Conservation (phyloP, 2,329 filamentous ascomycete species). For the Cercospora sp. region DNA sequence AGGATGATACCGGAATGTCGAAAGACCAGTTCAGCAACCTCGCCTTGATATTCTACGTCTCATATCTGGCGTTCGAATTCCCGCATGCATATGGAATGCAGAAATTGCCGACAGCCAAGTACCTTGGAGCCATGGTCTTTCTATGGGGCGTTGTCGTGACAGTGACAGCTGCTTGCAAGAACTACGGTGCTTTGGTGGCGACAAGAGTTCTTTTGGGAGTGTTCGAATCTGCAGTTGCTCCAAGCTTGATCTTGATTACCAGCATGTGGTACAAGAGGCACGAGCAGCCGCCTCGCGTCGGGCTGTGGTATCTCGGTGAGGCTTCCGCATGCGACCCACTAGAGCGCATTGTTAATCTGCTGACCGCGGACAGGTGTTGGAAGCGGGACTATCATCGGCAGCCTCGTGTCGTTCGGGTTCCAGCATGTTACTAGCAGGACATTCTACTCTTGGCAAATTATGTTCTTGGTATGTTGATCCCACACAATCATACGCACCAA, state of each 20-base stretch:
- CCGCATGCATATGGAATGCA: constrained; percentile 54
- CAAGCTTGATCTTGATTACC: constrained; percentile 57
- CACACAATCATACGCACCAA: background rate
- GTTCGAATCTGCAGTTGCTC: constrained; percentile 57
- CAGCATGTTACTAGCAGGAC: constrained; percentile 45
- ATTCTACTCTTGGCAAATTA: constrained; percentile 54
- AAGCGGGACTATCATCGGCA: constrained; percentile 57
- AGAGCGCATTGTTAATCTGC: background rate
- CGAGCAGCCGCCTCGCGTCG: constrained; percentile 64
- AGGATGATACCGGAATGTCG: constrained; percentile 39
- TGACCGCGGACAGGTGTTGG: constrained; percentile 37
- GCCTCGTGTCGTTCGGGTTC: constrained; percentile 57
- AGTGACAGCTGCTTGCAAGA: constrained; percentile 52
- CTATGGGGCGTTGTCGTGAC: constrained; percentile 53
- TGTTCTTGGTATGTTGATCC: constrained; percentile 43
- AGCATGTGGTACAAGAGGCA: constrained; percentile 45
- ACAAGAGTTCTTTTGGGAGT: constrained; percentile 55
- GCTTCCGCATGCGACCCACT: too few species aligned
- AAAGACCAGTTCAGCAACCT: constrained; percentile 41
- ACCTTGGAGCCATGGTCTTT: constrained; percentile 47
- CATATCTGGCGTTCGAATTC: constrained; percentile 43
- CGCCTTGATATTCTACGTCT: constrained; percentile 41
- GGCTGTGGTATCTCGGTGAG: constrained; percentile 65
- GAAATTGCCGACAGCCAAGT: constrained; percentile 55
- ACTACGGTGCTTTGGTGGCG: constrained; percentile 52